Evolutionary conservation across 495 filamentous ascomycete genomes (phyloP).

Genomic region (Astrothelium subdiscretum): DNA sequence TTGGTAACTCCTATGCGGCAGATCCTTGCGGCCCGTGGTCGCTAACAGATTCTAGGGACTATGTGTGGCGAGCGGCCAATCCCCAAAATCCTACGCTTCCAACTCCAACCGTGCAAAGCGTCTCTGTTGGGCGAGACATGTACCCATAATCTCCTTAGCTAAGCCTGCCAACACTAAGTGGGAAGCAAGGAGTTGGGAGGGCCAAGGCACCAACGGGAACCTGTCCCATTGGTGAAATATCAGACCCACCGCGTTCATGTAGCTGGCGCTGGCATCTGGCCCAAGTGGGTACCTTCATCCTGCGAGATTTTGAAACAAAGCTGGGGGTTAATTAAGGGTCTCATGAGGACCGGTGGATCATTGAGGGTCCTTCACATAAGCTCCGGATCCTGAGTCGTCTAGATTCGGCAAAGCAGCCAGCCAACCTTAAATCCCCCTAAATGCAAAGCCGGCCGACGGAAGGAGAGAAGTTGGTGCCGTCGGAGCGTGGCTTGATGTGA

Average conservation of each 20-base stretch:
- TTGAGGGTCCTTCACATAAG: not conserved
- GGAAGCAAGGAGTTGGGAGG: not conserved
- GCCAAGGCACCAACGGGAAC: not conserved
- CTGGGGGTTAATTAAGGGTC: not conserved
- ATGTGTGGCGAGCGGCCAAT: not conserved
- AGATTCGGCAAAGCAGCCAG: not conserved
- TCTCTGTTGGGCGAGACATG: not conserved
- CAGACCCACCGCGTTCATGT: not conserved
- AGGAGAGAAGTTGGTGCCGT: not conserved
- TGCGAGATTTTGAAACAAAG: not conserved
- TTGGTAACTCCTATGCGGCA: not conserved
- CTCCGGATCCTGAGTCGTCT: not conserved
- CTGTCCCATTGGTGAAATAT: not conserved
- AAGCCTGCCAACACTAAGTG: not conserved
- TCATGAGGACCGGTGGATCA: not conserved
- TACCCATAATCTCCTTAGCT: not conserved
- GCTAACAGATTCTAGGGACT: not conserved
- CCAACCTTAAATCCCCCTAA: not conserved
- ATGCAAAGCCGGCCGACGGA: not conserved
- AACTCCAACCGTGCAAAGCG: not conserved
- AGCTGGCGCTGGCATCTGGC: not conserved
- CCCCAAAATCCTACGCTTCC: not conserved
- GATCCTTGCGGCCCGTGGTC: not conserved
- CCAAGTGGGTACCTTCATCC: not conserved
- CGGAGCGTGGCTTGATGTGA: not conserved